These are phyloP conservation scores for Stachybotrys chlorohalonatus DNA, from an alignment of 2,329 filamentous ascomycete genomes.

Conservation along the genomic window DNA sequence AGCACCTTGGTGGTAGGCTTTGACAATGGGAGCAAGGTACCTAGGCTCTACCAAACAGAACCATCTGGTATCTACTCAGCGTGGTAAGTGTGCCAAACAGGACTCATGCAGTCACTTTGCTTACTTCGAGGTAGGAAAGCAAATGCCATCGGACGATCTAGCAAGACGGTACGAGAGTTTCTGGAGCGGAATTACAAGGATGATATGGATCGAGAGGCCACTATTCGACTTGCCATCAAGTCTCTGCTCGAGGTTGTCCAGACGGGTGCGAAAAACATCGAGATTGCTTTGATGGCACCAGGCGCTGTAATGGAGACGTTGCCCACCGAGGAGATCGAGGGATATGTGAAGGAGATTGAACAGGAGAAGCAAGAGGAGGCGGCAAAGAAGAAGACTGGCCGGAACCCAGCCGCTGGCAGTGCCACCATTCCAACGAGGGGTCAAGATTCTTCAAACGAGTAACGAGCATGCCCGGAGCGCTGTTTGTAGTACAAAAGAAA, in stretches of 20 bases:
- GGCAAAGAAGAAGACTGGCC: slow-evolving; percentile 87
- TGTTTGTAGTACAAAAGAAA: slow-evolving; percentile 14
- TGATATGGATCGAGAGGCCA: slow-evolving; percentile 91
- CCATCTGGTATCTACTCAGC: slow-evolving; percentile 99
- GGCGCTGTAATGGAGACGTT: slow-evolving; percentile 89
- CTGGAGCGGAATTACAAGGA: slow-evolving; percentile 98
- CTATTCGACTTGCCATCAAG: slow-evolving; percentile 96
- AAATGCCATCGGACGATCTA: slow-evolving; percentile 95
- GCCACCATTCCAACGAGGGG: slow-evolving; percentile 67
- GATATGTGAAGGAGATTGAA: slow-evolving; percentile 97
- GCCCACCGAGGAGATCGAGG: slow-evolving; percentile 90
- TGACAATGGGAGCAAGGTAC: slow-evolving; percentile 81
- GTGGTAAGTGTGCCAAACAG: slow-evolving; percentile 53
- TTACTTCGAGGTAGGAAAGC: slow-evolving; percentile 65
- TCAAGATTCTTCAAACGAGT: slow-evolving; percentile 29
- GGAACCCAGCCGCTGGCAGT: slow-evolving; percentile 58
- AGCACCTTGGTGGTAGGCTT: slow-evolving; percentile 98
- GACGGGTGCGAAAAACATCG: slow-evolving; percentile 98
- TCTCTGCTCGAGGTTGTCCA: slow-evolving; percentile 96
- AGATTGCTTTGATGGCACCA: slow-evolving; percentile 96
- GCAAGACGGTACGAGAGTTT: slow-evolving; percentile 98
- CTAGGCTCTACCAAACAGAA: slow-evolving; percentile 94
- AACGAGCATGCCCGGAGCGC: slow-evolving; percentile 16
- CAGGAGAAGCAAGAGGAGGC: slow-evolving; percentile 99
- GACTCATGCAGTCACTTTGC: slow-evolving; percentile 4